Conservation (phyloP, 192 early-diverging fungal species). For the Gryganskiella cystojenkinii region DNA sequence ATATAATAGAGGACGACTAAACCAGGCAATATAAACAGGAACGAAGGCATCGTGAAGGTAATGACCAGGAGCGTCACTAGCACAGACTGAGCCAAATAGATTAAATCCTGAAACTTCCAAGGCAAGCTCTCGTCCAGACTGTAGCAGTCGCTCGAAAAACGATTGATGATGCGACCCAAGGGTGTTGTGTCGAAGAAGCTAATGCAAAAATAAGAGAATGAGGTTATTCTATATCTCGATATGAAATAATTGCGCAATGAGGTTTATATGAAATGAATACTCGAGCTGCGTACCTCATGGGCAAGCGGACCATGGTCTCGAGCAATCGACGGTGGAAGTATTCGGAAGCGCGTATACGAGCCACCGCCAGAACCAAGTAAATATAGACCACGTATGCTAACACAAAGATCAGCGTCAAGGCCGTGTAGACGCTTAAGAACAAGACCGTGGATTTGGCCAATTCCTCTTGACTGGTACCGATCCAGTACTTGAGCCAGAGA, state of each 20-base stretch:
- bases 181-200: constrained; percentile 49
- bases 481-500: constrained; percentile 46
- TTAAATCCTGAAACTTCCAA: constrained; percentile 49
- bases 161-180: constrained; percentile 28
- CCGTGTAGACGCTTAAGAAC: constrained; percentile 22
- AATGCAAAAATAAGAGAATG: background rate
- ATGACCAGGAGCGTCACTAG: constrained; percentile 33
- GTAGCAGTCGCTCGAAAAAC: constrained; percentile 36
- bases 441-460: constrained; percentile 14
- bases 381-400: constrained; percentile 12
- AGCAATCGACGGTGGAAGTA: constrained; percentile 18
- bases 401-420: constrained; percentile 13
- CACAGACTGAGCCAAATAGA: constrained; percentile 1
- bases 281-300: constrained; percentile 57
- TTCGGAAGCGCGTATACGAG: constrained; percentile 38
- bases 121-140: constrained; percentile 50
- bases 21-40: constrained; percentile 20
- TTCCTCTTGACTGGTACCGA: constrained; percentile 30
- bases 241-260: background rate
- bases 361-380: constrained; percentile 18
- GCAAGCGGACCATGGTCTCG: constrained; percentile 62
- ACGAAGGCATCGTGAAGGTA: constrained; percentile 54
- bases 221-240: background rate
- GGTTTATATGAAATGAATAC: too few species aligned
- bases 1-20: constrained; percentile 10